Evolutionary conservation across 352 stramenopile species (phyloP).

Genomic region (Phytophthora cactorum): DNA sequence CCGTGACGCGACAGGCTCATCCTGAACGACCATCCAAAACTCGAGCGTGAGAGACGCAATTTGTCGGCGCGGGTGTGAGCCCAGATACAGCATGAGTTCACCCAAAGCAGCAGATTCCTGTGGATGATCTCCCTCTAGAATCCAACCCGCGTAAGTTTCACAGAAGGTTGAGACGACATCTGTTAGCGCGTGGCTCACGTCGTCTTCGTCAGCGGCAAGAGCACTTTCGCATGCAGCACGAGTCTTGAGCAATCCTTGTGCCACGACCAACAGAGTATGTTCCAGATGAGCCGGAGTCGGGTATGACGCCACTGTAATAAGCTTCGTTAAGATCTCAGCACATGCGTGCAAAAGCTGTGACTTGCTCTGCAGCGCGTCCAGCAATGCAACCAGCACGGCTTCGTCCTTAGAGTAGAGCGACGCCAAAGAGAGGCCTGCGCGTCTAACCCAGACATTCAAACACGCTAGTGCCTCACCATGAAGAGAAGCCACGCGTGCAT

Average conservation of each 20-base stretch:
- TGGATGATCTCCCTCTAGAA: slow-evolving; percentile 49
- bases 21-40: slow-evolving; percentile 76
- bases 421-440: slow-evolving; percentile 62
- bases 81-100: slow-evolving; percentile 66
- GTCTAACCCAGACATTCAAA: slow-evolving; percentile 64
- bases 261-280: slow-evolving; percentile 46
- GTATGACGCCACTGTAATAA: slow-evolving; percentile 68
- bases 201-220: slow-evolving; percentile 55
- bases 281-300: slow-evolving; percentile 54
- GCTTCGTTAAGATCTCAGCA: slow-evolving; percentile 63
- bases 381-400: slow-evolving; percentile 44
- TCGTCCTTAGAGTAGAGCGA: slow-evolving; percentile 52
- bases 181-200: slow-evolving; percentile 66
- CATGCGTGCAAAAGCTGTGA: slow-evolving; percentile 53
- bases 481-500: slow-evolving; percentile 38
- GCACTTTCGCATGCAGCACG: slow-evolving; percentile 56
- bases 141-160: slow-evolving; percentile 77
- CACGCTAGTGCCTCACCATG: slow-evolving; percentile 65
- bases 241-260: slow-evolving; percentile 54
- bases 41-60: slow-evolving; percentile 79
- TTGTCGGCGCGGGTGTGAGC: slow-evolving; percentile 63
- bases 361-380: slow-evolving; percentile 57
- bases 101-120: slow-evolving; percentile 54
- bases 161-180: slow-evolving; percentile 70
- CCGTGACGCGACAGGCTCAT: slow-evolving; percentile 67